Evolutionary conservation across 2,329 filamentous ascomycete species (phyloP), one percentile per base, ranked within the genome.

Genomic region (Ascochyta pisi): DNA sequence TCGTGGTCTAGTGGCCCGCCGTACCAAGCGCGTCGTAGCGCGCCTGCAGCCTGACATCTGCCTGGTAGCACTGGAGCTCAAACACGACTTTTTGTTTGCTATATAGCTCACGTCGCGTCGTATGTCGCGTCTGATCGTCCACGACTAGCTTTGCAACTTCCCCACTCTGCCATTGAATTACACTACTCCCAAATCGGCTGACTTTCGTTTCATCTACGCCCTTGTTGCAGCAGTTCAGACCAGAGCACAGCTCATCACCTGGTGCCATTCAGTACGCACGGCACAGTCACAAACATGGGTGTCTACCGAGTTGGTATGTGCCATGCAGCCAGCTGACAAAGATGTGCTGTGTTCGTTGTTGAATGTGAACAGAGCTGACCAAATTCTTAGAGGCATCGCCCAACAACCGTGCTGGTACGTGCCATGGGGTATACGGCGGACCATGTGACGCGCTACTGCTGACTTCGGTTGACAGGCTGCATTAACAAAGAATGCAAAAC

Each of bases 401-500:
- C 13, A 89, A 84, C 71, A 85, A 83, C 67, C 89, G 92, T 55
- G 91, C 93, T 49, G 33, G 33, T 35, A 35, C 33, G 33, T 35
- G 16, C 16, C 8, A 8, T 35, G 8, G 8, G 9, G 6, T n/a
- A 15, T 3, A 16, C 7, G 33, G 33, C n/a, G 8, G 8, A 35
- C n/a, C 7, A 6, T 35, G 2, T 16, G n/a, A 35, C 15, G n/a
- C n/a, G 15, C 15, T 6, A 8, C 8, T 35, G 7, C n/a, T 35
- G n/a, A 35, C 33, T 8, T 9, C n/a, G 15, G 2, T 6, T 9
- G 15, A 35, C 15, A 35, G 85, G 80, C 46, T 98, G 93, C 79
- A 83, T 87, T 60, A 68, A 67, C 54, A 88, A 88, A 70, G 81
- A 87, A 60, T 97, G 94, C 82, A 92, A 92, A 76, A 82, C 89